phyloP scores from a whole-genome alignment of 2,329 filamentous ascomycete genomes.

The Beauveria rudraprayagi region DNA sequence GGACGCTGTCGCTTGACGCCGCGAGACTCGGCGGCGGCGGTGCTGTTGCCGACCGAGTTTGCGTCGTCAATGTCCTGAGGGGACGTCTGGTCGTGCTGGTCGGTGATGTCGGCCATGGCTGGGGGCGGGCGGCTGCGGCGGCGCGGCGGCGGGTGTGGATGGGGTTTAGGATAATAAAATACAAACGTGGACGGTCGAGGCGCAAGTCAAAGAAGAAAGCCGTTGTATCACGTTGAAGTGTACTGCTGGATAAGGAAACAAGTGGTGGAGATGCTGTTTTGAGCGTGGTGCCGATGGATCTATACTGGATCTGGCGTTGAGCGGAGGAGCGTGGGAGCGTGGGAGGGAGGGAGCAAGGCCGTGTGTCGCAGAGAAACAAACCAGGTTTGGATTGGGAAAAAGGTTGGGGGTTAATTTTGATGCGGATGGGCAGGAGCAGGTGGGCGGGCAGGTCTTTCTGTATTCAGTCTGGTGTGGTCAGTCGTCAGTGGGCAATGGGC shows the following conservation, averaged over 20 bases:
- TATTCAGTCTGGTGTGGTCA: slow-evolving; percentile 29
- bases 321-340: slow-evolving; percentile 26
- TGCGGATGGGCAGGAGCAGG: background rate
- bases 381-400: slow-evolving; percentile 39
- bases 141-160: slow-evolving; percentile 10
- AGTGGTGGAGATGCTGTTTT: slow-evolving; percentile 57
- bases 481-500: slow-evolving; percentile 6
- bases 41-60: slow-evolving; percentile 67
- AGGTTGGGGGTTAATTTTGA: slow-evolving; percentile 25
- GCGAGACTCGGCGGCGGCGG: slow-evolving; percentile 58
- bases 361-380: slow-evolving; percentile 40
- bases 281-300: slow-evolving; percentile 57
- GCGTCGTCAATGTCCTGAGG: slow-evolving; percentile 66
- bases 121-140: slow-evolving; percentile 1
- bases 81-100: slow-evolving; percentile 69
- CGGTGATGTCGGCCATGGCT: slow-evolving; percentile 71
- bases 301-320: slow-evolving; percentile 56
- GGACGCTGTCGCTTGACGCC: slow-evolving; percentile 85
- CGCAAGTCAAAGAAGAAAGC: slow-evolving; percentile 3
- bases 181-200: background rate
- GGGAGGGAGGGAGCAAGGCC: slow-evolving; percentile 29
- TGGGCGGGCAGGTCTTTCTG: slow-evolving; percentile 21
- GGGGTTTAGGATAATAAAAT: slow-evolving; percentile 8
- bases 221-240: slow-evolving; percentile 34
- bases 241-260: slow-evolving; percentile 41